Evolutionary conservation across 257 asterid species (phyloP), one percentile per base, ranked within the genome.

Genomic region (Forsythia viridissima): DNA sequence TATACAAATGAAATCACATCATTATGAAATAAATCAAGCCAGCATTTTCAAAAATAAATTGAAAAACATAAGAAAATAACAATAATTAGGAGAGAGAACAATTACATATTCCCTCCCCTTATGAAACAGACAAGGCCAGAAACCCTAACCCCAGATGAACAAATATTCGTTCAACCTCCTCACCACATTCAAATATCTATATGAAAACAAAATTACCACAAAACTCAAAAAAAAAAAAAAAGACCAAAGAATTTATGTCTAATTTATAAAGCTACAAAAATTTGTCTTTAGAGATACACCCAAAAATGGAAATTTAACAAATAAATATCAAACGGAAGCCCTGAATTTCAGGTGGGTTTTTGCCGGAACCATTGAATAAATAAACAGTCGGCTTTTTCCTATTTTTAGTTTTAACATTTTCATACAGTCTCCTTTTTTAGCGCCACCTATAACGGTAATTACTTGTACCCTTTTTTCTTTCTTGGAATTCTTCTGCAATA

Each of bases 401-500:
- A 74, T 39, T 24, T 40, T 79, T 20, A 59, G 70, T 67, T 48
- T 24, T 67, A 59, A 73, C 16, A 63, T 63, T 78, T 38, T 10
- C 52, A 73, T 39, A 42, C 21, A 61, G 55, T 69, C 41, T 80
- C 87, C 84, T 44, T 69, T 78, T 82, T 82, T 65, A 76, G 79
- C 85, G 86, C 86, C 85, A 74, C 74, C 75, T 76, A 81, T 81
- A 84, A 80, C 82, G 88, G 79, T 59, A 76, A 75, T 59, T 66
- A 79, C 80, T 52, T 75, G 44, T 61, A 70, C 20, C 34, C 15
- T 18, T 57, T 63, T 42, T 4, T 18, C 71, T 74, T 75, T 59
- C 12, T 2, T 59, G 36, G 67, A 59, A 59, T 18, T 57, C 67
- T 57, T 57, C 67, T 57, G 24, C 67, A 57, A 57, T 57, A 57